Evolutionary conservation across 148 eudicot species (phyloP).

Genomic region (Camellia sinensis): DNA sequence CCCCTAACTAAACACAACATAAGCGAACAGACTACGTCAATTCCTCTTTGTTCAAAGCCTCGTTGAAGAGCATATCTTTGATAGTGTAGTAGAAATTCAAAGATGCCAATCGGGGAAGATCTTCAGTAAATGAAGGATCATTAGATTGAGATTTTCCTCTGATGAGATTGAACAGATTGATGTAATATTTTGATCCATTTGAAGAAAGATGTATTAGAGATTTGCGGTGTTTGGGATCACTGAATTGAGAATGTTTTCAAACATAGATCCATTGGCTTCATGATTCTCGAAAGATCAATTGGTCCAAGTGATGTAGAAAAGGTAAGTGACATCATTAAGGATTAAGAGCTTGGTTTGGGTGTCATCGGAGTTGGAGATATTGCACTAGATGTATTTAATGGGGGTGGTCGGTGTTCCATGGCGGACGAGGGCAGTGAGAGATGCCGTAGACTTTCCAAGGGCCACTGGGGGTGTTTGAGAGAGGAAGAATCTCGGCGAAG

Average conservation of each 20-base stretch:
- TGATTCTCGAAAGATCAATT: background rate
- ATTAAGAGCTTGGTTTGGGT: background rate
- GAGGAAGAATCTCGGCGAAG: background rate
- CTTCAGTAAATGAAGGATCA: no score
- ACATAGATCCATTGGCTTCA: background rate
- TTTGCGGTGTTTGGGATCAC: background rate
- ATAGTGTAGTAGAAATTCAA: no score
- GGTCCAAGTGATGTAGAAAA: background rate
- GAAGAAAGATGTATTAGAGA: background rate
- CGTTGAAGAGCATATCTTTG: no score
- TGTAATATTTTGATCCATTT: background rate
- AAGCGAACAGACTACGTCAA: no score
- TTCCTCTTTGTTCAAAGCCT: no score
- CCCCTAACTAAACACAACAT: no score
- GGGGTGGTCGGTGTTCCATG: background rate
- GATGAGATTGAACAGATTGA: no score
- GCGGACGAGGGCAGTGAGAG: background rate
- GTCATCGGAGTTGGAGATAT: background rate
- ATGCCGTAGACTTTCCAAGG: background rate
- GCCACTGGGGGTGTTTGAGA: background rate
- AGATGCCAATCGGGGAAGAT: no score
- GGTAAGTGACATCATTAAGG: background rate
- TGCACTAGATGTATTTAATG: background rate
- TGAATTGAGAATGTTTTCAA: background rate
- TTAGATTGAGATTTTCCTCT: no score